These are phyloP conservation scores for Penicillium crystallinum DNA, from an alignment of 495 filamentous ascomycete genomes.

Conservation along the genomic window DNA sequence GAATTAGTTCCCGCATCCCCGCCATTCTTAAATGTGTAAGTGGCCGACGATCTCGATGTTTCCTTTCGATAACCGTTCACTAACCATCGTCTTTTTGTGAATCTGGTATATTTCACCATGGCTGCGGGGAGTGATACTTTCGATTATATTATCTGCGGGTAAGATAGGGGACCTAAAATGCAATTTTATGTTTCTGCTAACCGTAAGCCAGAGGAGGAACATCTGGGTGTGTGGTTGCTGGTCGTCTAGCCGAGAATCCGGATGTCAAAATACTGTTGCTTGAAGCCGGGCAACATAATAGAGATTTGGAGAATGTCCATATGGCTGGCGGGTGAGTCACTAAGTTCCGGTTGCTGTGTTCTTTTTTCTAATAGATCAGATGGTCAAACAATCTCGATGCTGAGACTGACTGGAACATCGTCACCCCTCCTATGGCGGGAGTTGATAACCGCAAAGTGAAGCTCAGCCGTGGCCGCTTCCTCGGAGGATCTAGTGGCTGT, in stretches of 20 bases:
- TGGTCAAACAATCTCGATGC: slow-evolving; percentile 45
- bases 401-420: slow-evolving; percentile 52
- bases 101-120: slow-evolving; percentile 5
- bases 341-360: no score
- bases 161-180: not conserved
- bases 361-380: slow-evolving; percentile 9
- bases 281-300: slow-evolving; percentile 48
- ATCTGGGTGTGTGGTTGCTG: slow-evolving; percentile 56
- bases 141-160: slow-evolving; percentile 38
- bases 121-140: slow-evolving; percentile 13
- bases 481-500: slow-evolving; percentile 54
- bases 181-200: not conserved
- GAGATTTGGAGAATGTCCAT: slow-evolving; percentile 43
- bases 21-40: not conserved
- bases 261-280: slow-evolving; percentile 49
- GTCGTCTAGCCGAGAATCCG: slow-evolving; percentile 54
- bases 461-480: slow-evolving; percentile 53
- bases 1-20: not conserved
- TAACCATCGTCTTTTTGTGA: not conserved
- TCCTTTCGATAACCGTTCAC: not conserved
- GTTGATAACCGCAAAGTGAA: slow-evolving; percentile 52
- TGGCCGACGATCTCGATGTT: not conserved
- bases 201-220: slow-evolving; percentile 48
- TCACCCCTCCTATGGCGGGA: slow-evolving; percentile 50
- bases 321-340: slow-evolving; percentile 41